Base-by-base conservation (phyloP, 169 alveolate species). In the Perkinsus marinus region DNA sequence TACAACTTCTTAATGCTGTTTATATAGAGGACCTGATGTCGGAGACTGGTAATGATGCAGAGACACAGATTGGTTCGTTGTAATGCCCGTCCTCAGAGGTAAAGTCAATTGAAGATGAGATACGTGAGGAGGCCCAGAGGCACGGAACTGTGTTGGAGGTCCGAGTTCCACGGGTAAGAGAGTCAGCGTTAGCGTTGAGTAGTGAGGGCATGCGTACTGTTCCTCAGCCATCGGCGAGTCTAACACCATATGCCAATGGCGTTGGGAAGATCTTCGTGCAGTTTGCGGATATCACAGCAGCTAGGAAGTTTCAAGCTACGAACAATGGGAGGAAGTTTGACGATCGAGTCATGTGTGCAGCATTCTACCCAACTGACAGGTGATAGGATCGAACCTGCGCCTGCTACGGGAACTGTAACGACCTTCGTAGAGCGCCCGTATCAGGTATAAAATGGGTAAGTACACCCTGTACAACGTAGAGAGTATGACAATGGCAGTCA, bases 281-380 rank as follows among this genome's bases (percentile, higher is more conserved):
- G 93, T 95, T 93, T 79, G 91, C 39, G 16, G 95, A 95, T 89
- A 96, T 93, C 39, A 89, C 94, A 39, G 69, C 95, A 9, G 96
- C 96, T 57, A 92, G 97, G 90, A 93, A 94, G 92, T 96, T 96
- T 30, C 97, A 95, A 92, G 94, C 94, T 39, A 94, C 94, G 96
- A 68, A 94, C 47, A 95, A 95, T 93, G 97, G 97, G 0, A 91
- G 97, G 68, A 92, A 94, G n/a, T 95, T 95, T 90, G 97, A 95
- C 94, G 69, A 90, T n/a, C 95, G 97, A 47, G 96, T 95, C 19
- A 96, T 95, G 90, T 95, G 97, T 79, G 96, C 97, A 36, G 96
- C 97, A 26, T 95, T 95, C 90, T 95, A 93, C 91, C 96, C 97
- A 0, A 92, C 93, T 57, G 96, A 95, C 41, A 93, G 93, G 37